These are phyloP conservation scores for Raphanus sativus DNA, from an alignment of 345 rosid species.

Conservation along the genomic window DNA sequence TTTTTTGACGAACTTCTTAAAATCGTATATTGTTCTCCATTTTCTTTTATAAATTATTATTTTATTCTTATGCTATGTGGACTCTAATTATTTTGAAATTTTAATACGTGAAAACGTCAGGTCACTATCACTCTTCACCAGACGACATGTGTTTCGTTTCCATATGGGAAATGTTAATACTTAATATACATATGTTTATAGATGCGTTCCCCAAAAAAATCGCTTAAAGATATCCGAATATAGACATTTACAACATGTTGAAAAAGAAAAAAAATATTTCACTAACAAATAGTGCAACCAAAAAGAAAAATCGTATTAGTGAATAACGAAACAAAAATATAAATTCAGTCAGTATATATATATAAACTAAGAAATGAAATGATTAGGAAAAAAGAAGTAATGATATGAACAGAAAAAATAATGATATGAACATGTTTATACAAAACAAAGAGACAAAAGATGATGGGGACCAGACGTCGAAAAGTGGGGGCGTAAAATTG, in stretches of 20 bases:
- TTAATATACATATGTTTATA: background rate
- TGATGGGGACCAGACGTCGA: slow-evolving; percentile 38
- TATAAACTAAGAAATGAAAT: background rate
- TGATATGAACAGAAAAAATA: background rate
- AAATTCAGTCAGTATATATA: no score
- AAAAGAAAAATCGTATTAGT: slow-evolving; percentile 24
- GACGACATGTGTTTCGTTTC: slow-evolving; percentile 25
- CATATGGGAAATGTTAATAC: slow-evolving; percentile 8
- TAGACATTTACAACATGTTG: background rate
- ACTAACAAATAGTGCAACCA: slow-evolving; percentile 10
- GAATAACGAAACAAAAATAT: background rate
- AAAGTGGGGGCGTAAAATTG: slow-evolving; percentile 37
- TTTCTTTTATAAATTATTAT: background rate
- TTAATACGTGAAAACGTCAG: slow-evolving; percentile 19
- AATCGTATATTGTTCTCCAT: background rate
- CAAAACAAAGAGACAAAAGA: slow-evolving; percentile 25
- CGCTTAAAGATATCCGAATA: background rate
- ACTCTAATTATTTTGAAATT: slow-evolving; percentile 29
- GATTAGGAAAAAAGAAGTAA: no score
- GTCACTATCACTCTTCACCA: slow-evolving; percentile 26
- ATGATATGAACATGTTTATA: slow-evolving; percentile 32
- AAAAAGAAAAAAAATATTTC: background rate
- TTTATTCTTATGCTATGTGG: slow-evolving; percentile 21
- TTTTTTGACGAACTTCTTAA: no score
- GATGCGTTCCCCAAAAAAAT: background rate